phyloP scores from a whole-genome alignment of 805 yeast species.

The Ogataea trehalophila region DNA sequence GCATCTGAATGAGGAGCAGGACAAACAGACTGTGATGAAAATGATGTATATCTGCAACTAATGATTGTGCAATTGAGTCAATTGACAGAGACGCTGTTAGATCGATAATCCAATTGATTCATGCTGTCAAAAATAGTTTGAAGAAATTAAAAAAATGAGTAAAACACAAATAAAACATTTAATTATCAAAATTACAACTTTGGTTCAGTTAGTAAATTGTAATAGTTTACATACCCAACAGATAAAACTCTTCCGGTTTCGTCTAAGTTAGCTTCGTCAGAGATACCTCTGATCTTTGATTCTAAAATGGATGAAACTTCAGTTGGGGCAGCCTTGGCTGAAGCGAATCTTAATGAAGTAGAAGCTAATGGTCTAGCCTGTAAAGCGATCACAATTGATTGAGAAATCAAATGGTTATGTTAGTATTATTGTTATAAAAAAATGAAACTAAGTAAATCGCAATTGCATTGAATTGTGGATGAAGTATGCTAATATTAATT shows the following conservation, averaged over 20 bases:
- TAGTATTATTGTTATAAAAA: background rate
- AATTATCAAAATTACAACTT: too few relatives aligned
- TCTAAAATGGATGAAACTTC: slow-evolving; percentile 99
- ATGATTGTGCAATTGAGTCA: background rate
- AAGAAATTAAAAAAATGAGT: too few relatives aligned
- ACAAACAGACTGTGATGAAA: background rate
- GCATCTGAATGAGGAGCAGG: background rate
- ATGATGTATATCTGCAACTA: background rate
- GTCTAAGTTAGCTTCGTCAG: slow-evolving; percentile 94
- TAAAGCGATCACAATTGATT: background rate
- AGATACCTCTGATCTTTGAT: slow-evolving; percentile 98
- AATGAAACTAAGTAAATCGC: background rate
- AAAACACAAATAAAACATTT: too few relatives aligned
- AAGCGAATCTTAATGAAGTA: slow-evolving; percentile 78
- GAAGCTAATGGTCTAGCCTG: slow-evolving; percentile 70
- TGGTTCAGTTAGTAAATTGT: slow-evolving; percentile 1
- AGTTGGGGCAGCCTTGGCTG: slow-evolving; percentile 97
- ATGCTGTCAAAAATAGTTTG: too few relatives aligned
- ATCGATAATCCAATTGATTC: background rate
- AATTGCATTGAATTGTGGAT: background rate
- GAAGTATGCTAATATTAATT: too few relatives aligned
- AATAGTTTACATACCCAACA: slow-evolving; percentile 67
- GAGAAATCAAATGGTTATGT: background rate
- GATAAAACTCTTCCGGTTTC: slow-evolving; percentile 99
- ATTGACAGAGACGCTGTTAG: background rate